Evolutionary conservation across 108 stramenopile genomes (phyloP), one percentile per base, ranked within the genome.

Genomic region (Fistulifera pelliculosa): DNA sequence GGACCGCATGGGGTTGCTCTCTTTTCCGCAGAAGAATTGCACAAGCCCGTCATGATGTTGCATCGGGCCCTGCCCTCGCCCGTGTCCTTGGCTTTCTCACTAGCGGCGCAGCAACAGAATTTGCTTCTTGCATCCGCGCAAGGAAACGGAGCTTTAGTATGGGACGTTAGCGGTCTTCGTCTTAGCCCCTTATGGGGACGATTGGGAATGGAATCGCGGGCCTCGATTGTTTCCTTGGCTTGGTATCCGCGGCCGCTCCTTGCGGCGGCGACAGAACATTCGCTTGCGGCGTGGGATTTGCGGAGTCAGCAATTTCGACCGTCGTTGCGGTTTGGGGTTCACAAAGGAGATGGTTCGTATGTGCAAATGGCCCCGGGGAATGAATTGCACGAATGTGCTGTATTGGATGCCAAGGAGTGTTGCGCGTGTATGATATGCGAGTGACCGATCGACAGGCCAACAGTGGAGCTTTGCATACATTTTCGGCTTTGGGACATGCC

Each of bases 91-190:
- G 31, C 31, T 6, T 35, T 35, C 8, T 35, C 31, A 3, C 6
- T 8, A 6, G 31, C 8, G 31, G 6, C 31, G 19, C 38, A 35
- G 23, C 24, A n/a, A 23, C 14, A 31, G 23, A 42, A 63, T 24
- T 41, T 69, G 5, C 58, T 79, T 16, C 69, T 88, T 27, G 87
- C 87, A 8, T 74, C 87, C 1, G 75, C 81, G 11, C 58, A 80
- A 44, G 81, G 87, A 40, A 66, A 57, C n/a, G 79, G 78, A 1
- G 68, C 79, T 15, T 35, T 88, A 35, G 64, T 88, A 18, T 88
- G 83, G 80, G 87, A 88, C 65, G 83, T 77, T 26, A 79, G 77
- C 24, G 87, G 87, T 22, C 78, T 77, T 17, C 69, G 78, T 27
- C 56, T 77, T 23, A 82, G 70, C 44, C 87, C 87, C 13, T 50